Percentiles rank a stretch among this genome's conserved stretches.
These are phyloP conservation scores for Leishmania lainsoni DNA, from an alignment of 208 protist genomes.

Conservation along the genomic window DNA sequence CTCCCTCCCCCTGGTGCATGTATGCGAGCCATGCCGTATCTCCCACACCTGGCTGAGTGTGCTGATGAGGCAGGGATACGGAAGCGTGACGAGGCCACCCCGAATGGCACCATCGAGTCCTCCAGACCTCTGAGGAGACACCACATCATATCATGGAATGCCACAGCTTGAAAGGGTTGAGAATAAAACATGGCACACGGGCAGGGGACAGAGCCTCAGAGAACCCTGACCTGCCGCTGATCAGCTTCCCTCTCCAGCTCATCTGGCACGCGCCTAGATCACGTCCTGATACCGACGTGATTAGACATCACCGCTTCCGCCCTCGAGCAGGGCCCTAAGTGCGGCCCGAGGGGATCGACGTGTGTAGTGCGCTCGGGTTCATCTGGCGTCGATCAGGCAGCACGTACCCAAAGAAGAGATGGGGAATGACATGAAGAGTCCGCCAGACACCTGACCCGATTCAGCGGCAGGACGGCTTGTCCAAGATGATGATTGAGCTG, in stretches of 20 bases:
- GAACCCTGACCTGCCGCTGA: background rate
- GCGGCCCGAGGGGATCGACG: background rate
- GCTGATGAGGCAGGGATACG: background rate
- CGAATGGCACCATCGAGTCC: background rate
- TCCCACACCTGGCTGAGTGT: background rate
- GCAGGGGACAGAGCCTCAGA: background rate
- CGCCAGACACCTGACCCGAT: background rate
- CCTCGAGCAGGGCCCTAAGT: background rate
- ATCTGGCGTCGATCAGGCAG: background rate
- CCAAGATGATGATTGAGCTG: background rate
- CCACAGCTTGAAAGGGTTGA: background rate
- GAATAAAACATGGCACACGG: background rate
- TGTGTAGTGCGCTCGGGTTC: background rate
- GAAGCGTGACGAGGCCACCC: background rate
- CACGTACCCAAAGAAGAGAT: background rate
- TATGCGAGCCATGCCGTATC: background rate
- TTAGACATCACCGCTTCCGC: background rate
- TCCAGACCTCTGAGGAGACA: background rate
- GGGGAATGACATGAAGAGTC: background rate
- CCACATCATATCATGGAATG: background rate
- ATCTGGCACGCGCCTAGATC: background rate
- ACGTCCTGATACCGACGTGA: background rate
- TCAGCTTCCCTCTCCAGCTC: background rate
- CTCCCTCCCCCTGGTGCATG: background rate
- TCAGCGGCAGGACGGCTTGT: background rate